A percentile compares a stretch with the other conserved stretches of the same genome.
phyloP scores from a whole-genome alignment of 768 basidiomycete genomes.

The Leccinum pellstonianum region DNA sequence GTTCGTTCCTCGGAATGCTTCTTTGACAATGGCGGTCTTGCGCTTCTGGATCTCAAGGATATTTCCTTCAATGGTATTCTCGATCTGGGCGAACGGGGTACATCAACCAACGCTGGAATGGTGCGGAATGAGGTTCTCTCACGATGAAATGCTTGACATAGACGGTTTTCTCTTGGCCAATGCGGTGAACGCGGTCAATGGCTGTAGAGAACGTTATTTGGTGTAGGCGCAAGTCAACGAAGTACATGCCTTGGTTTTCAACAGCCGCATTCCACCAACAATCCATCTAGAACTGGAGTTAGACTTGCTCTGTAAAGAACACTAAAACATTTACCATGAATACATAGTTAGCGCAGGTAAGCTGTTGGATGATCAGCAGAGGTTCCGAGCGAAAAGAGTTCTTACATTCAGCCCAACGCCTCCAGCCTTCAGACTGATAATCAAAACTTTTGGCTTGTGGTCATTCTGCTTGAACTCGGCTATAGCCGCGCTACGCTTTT shows the following conservation, averaged over 20 bases:
- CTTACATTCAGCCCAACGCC: slow-evolving; percentile 87
- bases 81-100: slow-evolving; percentile 41
- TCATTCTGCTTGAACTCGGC: slow-evolving; percentile 72
- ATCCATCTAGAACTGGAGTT: slow-evolving; percentile 61
- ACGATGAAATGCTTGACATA: slow-evolving; percentile 86
- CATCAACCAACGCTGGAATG: neutral
- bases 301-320: neutral
- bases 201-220: slow-evolving; percentile 42
- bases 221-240: neutral
- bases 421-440: slow-evolving; percentile 85
- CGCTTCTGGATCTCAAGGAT: slow-evolving; percentile 81
- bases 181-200: slow-evolving; percentile 82
- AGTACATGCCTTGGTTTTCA: slow-evolving; percentile 68
- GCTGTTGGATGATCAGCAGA: slow-evolving; percentile 34
- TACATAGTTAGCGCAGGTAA: slow-evolving; percentile 81
- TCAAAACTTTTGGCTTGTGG: slow-evolving; percentile 69
- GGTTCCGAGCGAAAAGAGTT: slow-evolving; percentile 4
- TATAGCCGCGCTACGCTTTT: slow-evolving; percentile 73
- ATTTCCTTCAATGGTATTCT: slow-evolving; percentile 75
- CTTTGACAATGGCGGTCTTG: slow-evolving; percentile 84
- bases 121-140: slow-evolving; percentile 21
- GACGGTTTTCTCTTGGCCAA: slow-evolving; percentile 80
- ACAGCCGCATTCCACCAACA: slow-evolving; percentile 90
- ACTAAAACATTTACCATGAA: slow-evolving; percentile 62
- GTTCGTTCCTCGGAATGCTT: slow-evolving; percentile 67